Evolutionary conservation across 1,284 basidiomycete species (phyloP), one percentile per base, ranked within the genome.

Genomic region (Xanthoconium separans): DNA sequence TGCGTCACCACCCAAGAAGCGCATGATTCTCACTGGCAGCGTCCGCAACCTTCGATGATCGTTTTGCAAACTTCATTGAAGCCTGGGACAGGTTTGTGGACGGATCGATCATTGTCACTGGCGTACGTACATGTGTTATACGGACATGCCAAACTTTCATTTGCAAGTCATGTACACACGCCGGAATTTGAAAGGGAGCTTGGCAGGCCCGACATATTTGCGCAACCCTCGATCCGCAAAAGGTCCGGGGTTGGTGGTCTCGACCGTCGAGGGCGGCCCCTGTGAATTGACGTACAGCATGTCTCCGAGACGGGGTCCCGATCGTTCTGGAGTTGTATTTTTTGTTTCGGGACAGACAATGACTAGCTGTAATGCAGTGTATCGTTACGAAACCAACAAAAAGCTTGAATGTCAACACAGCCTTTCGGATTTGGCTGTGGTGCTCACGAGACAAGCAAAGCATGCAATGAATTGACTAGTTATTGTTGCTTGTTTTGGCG

Each of bases 191-290:
- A 24, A 44, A 41, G 22, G 20, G 11, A 7, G 6, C 20, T 40
- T 20, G 39, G 20, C 11, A 22, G 27, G n/a, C n/a, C 34, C 16
- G 34, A 36, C 34, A 16, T 39, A 4, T 48, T 50, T 41, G 50
- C 47, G 59, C 36, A 59, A 43, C 61, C 62, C 59, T 51, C 48
- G 46, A 64, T 36, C 3, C 46, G 59, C 50, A 40, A 49, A 44
- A 47, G 60, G 44, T 63, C 60, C 60, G 50, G 12, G 6, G 16
- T 3, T 8, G 12, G 5, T 22, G n/a, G 52, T 53, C 59, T 62
- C 41, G 62, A 51, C 48, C 40, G n/a, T 46, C 54, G 36, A 44
- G 34, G 34, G 10, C 31, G 13, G 4, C 18, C 18, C 29, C 8
- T 39, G 18, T 15, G 6, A 33, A 31, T 5, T 18, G 11, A 34